Percentiles rank a stretch among this genome's conserved stretches.
phyloP scores from a whole-genome alignment of 2,329 filamentous ascomycete species.

The Apiospora kogelbergensis region DNA sequence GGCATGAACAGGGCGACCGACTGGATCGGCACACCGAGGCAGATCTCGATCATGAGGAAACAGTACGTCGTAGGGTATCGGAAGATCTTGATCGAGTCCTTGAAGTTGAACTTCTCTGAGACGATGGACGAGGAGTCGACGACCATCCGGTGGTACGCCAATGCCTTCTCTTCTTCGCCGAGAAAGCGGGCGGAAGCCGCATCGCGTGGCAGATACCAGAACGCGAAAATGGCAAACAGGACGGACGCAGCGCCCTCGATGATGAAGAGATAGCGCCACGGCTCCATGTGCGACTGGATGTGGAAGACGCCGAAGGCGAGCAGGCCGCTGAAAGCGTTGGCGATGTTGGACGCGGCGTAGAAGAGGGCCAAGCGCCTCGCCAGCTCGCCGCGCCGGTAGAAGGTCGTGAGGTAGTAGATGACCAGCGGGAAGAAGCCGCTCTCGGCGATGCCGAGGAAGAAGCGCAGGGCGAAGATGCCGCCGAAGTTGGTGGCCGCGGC shows the following conservation, averaged over 20 bases:
- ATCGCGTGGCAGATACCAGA: slow-evolving; percentile 66
- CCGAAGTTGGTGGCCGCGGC: slow-evolving; percentile 58
- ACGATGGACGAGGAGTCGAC: slow-evolving; percentile 69
- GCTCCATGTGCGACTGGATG: slow-evolving; percentile 36
- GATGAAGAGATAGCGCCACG: slow-evolving; percentile 51
- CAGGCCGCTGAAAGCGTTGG: slow-evolving; percentile 53
- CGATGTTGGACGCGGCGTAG: slow-evolving; percentile 75
- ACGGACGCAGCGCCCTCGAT: slow-evolving; percentile 56
- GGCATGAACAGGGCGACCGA: slow-evolving; percentile 56
- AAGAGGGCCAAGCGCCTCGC: slow-evolving; percentile 70
- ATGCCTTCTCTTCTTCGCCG: slow-evolving; percentile 61
- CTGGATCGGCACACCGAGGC: slow-evolving; percentile 58
- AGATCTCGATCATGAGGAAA: slow-evolving; percentile 56
- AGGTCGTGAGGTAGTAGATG: slow-evolving; percentile 56
- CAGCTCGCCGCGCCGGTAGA: slow-evolving; percentile 71
- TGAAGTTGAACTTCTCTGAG: slow-evolving; percentile 51
- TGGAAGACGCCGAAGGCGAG: slow-evolving; percentile 50
- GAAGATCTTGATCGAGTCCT: slow-evolving; percentile 53
- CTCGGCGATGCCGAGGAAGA: slow-evolving; percentile 70
- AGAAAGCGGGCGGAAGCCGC: slow-evolving; percentile 67
- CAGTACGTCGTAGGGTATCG: slow-evolving; percentile 46
- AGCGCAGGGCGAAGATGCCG: slow-evolving; percentile 66
- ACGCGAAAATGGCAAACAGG: slow-evolving; percentile 63
- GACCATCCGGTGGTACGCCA: slow-evolving; percentile 72
- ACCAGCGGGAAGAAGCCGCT: slow-evolving; percentile 70